Evolutionary conservation across 2,329 filamentous ascomycete species (phyloP).

Genomic region (Sordariomycetes sp.): DNA sequence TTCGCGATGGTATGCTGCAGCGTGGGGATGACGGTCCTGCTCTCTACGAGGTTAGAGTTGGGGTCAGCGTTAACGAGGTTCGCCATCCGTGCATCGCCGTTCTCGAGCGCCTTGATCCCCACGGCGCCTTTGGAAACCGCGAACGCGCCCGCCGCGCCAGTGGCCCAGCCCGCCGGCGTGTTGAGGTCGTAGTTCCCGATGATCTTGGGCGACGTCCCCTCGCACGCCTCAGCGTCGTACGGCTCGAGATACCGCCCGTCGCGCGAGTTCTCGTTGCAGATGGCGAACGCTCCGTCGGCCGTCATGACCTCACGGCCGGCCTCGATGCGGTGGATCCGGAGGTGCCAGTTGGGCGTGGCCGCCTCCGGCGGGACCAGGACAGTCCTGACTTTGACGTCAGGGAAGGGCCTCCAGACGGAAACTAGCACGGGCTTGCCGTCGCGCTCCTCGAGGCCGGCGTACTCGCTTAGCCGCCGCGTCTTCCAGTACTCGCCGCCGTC

Average conservation of each 20-base stretch:
- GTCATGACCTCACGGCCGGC: constrained; percentile 51
- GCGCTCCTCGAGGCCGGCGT: constrained; percentile 46
- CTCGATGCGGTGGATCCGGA: constrained; percentile 49
- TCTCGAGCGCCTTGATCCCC: constrained; percentile 42
- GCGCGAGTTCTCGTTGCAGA: constrained; percentile 36
- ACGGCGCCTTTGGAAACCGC: constrained; percentile 42
- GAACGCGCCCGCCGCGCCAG: constrained; percentile 37
- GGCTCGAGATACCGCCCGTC: constrained; percentile 36
- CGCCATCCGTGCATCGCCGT: constrained; percentile 35
- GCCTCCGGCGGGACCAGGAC: constrained; percentile 49
- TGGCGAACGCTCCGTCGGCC: constrained; percentile 64
- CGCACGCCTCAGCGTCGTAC: constrained; percentile 28
- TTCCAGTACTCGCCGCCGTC: constrained; percentile 72
- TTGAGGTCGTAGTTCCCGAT: constrained; percentile 47
- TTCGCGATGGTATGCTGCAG: constrained; percentile 46
- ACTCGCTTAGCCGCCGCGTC: constrained; percentile 53
- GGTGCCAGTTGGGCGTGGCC: constrained; percentile 53
- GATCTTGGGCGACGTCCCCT: constrained; percentile 40
- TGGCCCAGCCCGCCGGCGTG: constrained; percentile 37
- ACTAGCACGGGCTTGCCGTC: constrained; percentile 46
- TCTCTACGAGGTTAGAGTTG: constrained; percentile 65
- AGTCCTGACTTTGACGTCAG: constrained; percentile 52
- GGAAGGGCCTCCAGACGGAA: constrained; percentile 58
- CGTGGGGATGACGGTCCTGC: constrained; percentile 58
- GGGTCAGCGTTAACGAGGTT: constrained; percentile 64